phyloP scores from a whole-genome alignment of 1,139 yeast genomes.

The Schizosaccharomyces versatilis region DNA sequence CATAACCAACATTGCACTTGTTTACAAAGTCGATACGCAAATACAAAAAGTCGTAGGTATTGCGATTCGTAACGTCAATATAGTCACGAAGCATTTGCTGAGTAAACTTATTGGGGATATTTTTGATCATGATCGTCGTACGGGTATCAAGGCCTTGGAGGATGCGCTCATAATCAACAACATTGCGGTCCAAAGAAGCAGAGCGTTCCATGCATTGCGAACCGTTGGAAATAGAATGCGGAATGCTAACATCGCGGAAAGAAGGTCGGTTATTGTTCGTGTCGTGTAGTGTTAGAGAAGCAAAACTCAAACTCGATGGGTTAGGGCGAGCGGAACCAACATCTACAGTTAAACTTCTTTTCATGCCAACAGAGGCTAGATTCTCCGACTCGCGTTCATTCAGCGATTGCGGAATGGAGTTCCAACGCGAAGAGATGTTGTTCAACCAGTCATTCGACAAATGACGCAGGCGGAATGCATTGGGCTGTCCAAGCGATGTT shows the following conservation, averaged over 20 bases:
- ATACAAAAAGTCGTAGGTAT: slow-evolving; percentile 34
- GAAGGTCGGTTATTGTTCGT: not conserved
- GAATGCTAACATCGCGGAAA: not conserved
- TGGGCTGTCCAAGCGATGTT: not conserved
- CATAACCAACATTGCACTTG: slow-evolving; percentile 27
- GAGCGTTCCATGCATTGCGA: not conserved
- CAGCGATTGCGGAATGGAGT: not conserved
- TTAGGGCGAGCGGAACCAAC: not conserved
- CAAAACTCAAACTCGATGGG: not conserved
- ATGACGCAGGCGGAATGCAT: not conserved
- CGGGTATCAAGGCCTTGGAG: slow-evolving; percentile 24
- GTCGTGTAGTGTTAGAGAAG: not conserved
- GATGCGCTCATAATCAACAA: slow-evolving; percentile 22
- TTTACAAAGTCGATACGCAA: slow-evolving; percentile 30
- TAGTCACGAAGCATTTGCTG: slow-evolving; percentile 26
- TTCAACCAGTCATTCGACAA: not conserved
- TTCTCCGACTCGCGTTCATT: not conserved
- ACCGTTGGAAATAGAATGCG: not conserved
- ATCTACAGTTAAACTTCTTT: not conserved
- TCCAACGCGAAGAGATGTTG: not conserved
- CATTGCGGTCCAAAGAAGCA: slow-evolving; percentile 15
- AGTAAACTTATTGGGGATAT: slow-evolving; percentile 28
- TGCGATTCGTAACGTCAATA: slow-evolving; percentile 22
- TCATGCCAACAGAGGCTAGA: not conserved
- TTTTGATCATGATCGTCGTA: slow-evolving; percentile 29